Evolutionary conservation across 345 rosid species (phyloP).

Genomic region (Iberis pinnata): DNA sequence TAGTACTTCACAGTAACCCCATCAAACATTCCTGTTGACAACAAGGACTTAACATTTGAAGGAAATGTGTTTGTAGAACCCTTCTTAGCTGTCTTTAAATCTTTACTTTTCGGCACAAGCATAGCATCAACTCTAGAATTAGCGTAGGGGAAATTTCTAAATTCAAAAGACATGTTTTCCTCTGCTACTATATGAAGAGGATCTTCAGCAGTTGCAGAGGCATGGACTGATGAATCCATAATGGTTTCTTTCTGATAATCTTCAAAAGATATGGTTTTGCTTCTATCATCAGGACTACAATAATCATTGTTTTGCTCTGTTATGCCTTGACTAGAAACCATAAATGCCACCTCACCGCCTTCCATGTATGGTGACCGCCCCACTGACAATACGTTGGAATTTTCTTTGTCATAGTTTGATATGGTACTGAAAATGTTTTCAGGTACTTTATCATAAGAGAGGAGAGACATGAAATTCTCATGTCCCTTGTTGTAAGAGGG

Average conservation of each 20-base stretch:
- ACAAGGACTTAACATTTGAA: conserved; percentile 80
- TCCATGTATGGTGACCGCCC: background rate
- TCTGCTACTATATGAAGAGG: conserved; percentile 33
- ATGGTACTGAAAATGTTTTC: conserved; percentile 5
- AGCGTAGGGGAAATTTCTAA: conserved; percentile 16
- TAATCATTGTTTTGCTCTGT: conserved; percentile 7
- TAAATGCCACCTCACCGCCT: conserved; percentile 16
- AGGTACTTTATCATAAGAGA: conserved; percentile 17
- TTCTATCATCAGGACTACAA: conserved; percentile 10
- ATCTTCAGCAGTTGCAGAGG: conserved; percentile 37
- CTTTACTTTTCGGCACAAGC: conserved; percentile 44
- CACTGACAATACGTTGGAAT: conserved; percentile 12
- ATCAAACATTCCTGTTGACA: conserved; percentile 60
- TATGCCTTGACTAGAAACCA: conserved; percentile 21
- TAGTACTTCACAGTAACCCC: conserved; percentile 78
- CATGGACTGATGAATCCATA: conserved; percentile 33
- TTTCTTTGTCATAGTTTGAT: conserved; percentile 6
- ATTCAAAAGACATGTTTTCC: conserved; percentile 26
- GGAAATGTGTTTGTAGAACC: conserved; percentile 84
- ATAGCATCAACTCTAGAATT: conserved; percentile 40
- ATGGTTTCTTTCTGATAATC: conserved; percentile 41
- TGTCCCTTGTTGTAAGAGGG: conserved; percentile 49
- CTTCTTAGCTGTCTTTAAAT: conserved; percentile 44
- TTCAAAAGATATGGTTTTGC: conserved; percentile 48
- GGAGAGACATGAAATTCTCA: conserved; percentile 14